Evolutionary conservation across 106 monocot species (phyloP).

Genomic region (Ottelia alismoides): DNA sequence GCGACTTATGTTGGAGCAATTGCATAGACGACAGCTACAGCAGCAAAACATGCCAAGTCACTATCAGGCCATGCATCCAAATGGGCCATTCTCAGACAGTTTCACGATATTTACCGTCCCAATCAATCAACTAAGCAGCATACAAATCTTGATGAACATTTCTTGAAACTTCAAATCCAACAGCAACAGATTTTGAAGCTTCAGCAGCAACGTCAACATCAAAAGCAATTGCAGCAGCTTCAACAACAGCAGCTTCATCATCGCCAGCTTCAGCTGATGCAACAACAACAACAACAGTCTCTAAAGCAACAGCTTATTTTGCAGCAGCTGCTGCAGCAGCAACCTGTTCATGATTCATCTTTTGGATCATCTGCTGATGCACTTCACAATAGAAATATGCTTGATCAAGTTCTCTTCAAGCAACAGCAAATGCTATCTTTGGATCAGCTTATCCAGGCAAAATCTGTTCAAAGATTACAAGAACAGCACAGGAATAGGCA

Average conservation of each 20-base stretch:
- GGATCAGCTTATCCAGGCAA: slow-evolving; percentile 72
- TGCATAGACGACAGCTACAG: slow-evolving; percentile 53
- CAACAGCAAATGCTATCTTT: slow-evolving; percentile 40
- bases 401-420: slow-evolving; percentile 38
- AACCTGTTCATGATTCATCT: slow-evolving; percentile 33
- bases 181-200: slow-evolving; percentile 23
- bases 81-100: slow-evolving; percentile 27
- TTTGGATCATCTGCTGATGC: slow-evolving; percentile 22
- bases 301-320: slow-evolving; percentile 58
- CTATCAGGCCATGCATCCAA: slow-evolving; percentile 31
- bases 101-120: slow-evolving; percentile 5
- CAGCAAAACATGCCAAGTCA: slow-evolving; percentile 22
- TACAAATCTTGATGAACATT: slow-evolving; percentile 50
- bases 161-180: slow-evolving; percentile 39
- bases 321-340: slow-evolving; percentile 59
- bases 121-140: slow-evolving; percentile 12
- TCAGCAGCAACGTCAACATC: slow-evolving; percentile 32
- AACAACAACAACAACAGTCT: slow-evolving; percentile 49
- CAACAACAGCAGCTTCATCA: slow-evolving; percentile 18
- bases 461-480: slow-evolving; percentile 32
- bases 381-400: slow-evolving; percentile 16
- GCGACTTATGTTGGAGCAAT: slow-evolving; percentile 43
- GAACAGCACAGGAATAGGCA: slow-evolving; percentile 40
- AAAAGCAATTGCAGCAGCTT: slow-evolving; percentile 15
- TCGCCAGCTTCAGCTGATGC: slow-evolving; percentile 9